These are phyloP conservation scores for Phytophthora ohioensis DNA, from an alignment of 352 stramenopile genomes.

Conservation along the genomic window DNA sequence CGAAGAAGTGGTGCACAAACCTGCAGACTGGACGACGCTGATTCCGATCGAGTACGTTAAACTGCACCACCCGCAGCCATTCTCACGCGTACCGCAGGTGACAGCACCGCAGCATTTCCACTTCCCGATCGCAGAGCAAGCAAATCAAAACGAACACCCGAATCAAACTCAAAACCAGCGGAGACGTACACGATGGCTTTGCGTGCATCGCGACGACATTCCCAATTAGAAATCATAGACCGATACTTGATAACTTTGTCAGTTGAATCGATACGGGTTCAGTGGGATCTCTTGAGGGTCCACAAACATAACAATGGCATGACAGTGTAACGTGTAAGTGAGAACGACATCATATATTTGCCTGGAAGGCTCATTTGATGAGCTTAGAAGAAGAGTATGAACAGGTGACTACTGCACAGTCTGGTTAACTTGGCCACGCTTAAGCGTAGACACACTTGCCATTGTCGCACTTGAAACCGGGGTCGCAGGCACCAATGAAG, in stretches of 20 bases:
- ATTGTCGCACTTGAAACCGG: slow-evolving; percentile 42
- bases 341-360: slow-evolving; percentile 11
- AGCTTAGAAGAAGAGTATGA: slow-evolving; percentile 11
- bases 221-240: slow-evolving; percentile 25
- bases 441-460: slow-evolving; percentile 48
- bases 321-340: background rate
- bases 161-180: slow-evolving; percentile 32
- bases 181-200: slow-evolving; percentile 56
- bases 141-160: slow-evolving; percentile 32
- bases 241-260: no score
- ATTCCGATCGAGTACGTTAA: slow-evolving; percentile 67
- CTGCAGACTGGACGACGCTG: slow-evolving; percentile 26
- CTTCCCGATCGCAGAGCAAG: slow-evolving; percentile 56
- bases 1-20: slow-evolving; percentile 42
- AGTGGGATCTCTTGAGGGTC: background rate
- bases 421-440: slow-evolving; percentile 5
- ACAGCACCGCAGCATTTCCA: slow-evolving; percentile 58
- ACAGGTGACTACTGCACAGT: background rate
- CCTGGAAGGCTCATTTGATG: background rate
- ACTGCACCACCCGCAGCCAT: slow-evolving; percentile 68
- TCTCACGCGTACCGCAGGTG: slow-evolving; percentile 74
- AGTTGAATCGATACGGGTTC: no score
- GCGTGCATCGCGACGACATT: slow-evolving; percentile 30
- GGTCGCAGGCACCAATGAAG: slow-evolving; percentile 28
- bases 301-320: background rate